Conservation (phyloP, 371 early-diverging fungal species). For the Saksenaea oblongispora region DNA sequence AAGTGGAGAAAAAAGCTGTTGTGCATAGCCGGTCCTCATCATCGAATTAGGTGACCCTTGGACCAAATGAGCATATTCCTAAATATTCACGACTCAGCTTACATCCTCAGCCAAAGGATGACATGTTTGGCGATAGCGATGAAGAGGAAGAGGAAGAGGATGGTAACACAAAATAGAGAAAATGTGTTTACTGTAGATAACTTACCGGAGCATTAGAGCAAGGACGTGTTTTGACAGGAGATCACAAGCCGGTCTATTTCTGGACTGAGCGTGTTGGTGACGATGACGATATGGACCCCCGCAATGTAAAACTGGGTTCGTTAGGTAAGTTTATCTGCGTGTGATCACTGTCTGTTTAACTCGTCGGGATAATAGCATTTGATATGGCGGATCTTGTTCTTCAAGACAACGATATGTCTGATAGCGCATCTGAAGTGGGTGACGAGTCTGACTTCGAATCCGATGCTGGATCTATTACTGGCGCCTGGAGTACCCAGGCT, state of each 20-base stretch:
- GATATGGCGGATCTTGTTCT: constrained; percentile 43
- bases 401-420: constrained; percentile 42
- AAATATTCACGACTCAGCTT: constrained; percentile 70
- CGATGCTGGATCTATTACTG: constrained; percentile 40
- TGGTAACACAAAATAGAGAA: constrained; percentile 8
- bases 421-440: constrained; percentile 61
- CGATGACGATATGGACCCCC: constrained; percentile 49
- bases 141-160: constrained; percentile 53
- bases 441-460: constrained; percentile 52
- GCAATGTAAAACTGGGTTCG: constrained; percentile 49
- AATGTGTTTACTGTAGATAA: neutral
- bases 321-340: constrained; percentile 25
- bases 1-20: constrained; percentile 10
- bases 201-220: constrained; percentile 15
- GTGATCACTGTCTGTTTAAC: neutral
- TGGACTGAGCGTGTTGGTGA: constrained; percentile 46
- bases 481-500: constrained; percentile 32
- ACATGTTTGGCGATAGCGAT: constrained; percentile 48
- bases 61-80: constrained; percentile 73
- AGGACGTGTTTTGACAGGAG: constrained; percentile 37
- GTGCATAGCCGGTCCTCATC: neutral
- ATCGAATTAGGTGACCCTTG: constrained; percentile 64
- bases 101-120: constrained; percentile 43
- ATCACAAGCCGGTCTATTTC: constrained; percentile 42
- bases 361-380: constrained; percentile 28